Base-by-base conservation (phyloP, 139 green algal species). In the Chlorella sp. region DNA sequence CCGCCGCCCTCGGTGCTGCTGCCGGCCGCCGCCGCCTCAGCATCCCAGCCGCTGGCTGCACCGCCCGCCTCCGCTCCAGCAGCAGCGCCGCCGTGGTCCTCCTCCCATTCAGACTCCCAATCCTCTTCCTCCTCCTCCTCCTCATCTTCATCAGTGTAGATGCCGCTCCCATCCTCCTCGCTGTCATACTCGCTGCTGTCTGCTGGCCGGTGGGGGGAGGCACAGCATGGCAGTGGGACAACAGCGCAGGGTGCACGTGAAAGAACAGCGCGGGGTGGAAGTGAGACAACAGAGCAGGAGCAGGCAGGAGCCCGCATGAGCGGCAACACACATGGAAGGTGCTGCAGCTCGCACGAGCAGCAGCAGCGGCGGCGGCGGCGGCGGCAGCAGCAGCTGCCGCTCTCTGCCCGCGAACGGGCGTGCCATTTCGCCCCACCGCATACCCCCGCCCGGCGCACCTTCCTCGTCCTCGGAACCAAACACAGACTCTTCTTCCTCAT, bases 71-170 rank as follows among this genome's bases (percentile, higher is more conserved):
- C n/a, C n/a, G n/a, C n/a, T n/a, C n/a, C n/a, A n/a, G n/a, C n/a
- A n/a, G n/a, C n/a, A n/a, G n/a, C n/a, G n/a, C n/a, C n/a, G n/a
- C n/a, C n/a, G n/a, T n/a, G n/a, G n/a, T 74, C 32, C 34, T 75
- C 21, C 69, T 55, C 21, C 69, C 25, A 44, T 4, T 75, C 36
- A 36, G 36, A 47, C 20, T 34, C 69, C 69, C 38, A 39, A 9
- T 75, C 69, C 32, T n/a, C 34, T 36, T 75, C 69, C 20, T 75
- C 69, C 4, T 75, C 69, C 7, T 51, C 68, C 34, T 75, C 64
- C n/a, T 71, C 69, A 0, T 75, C 17, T 32, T 71, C 69, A 2
- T 75, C 69, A 21, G 18, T 30, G 15, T 74, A 38, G 11, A 3
- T 20, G 12, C 15, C 51, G 51, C 51, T 60, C 11, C 15, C 13